Percentiles rank a stretch among this genome's conserved stretches.
phyloP scores from a whole-genome alignment of 2,329 filamentous ascomycete species.

The Helicocarpus griseus region DNA sequence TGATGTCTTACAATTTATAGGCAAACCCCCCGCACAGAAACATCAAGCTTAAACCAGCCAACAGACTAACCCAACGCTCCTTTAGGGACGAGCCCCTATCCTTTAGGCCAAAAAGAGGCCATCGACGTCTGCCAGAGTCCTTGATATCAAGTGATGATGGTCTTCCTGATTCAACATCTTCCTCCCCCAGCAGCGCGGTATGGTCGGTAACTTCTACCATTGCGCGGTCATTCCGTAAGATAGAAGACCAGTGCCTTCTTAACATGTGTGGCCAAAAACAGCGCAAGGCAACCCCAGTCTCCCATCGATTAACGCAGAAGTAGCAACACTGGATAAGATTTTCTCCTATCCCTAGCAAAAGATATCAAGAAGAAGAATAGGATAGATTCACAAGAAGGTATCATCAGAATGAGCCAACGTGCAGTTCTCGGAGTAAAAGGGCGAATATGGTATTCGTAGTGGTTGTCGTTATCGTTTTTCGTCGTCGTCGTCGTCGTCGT shows the following conservation, averaged over 20 bases:
- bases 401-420: neutral
- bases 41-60: neutral
- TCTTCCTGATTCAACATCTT: slow-evolving; percentile 6
- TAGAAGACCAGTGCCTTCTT: neutral
- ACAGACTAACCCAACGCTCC: neutral
- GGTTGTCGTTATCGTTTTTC: too few relatives aligned
- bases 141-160: slow-evolving; percentile 16
- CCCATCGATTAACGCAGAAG: neutral
- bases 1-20: neutral
- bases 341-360: neutral
- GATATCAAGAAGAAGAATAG: neutral
- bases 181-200: neutral
- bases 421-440: neutral
- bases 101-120: neutral
- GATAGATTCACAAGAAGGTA: neutral
- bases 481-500: too few relatives aligned
- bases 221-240: neutral
- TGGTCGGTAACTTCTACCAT: slow-evolving; percentile 3
- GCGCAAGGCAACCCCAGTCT: neutral
- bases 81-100: neutral
- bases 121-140: neutral
- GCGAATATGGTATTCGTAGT: neutral
- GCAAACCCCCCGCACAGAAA: neutral
- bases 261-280: neutral
- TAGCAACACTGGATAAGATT: neutral